Percentiles rank a stretch among this genome's conserved stretches.
These are phyloP conservation scores for Bromus sterilis DNA, from an alignment of 176 grass and related monocot genomes.

Conservation along the genomic window DNA sequence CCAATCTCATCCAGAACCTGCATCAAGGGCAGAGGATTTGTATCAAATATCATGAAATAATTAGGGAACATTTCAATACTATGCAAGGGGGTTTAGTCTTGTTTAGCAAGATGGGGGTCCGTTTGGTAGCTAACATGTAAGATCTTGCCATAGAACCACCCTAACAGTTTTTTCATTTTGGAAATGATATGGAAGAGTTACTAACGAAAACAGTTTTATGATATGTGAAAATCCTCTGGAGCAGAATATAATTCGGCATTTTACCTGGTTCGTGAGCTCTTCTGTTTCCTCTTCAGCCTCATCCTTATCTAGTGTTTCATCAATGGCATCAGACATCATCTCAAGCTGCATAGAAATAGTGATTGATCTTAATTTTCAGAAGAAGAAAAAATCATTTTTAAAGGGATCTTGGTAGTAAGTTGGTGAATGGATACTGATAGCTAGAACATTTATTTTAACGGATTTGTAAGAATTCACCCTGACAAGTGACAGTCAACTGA, in stretches of 20 bases:
- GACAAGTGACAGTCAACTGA: not conserved
- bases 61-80: not conserved
- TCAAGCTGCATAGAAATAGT: constrained; percentile 52
- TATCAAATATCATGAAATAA: not conserved
- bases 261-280: constrained; percentile 98
- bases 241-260: not conserved
- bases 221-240: not conserved
- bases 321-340: constrained; percentile 95
- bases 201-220: not conserved
- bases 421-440: not conserved
- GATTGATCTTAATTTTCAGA: constrained; percentile 8
- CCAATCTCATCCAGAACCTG: constrained; percentile 98
- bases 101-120: not conserved
- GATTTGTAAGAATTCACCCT: not conserved
- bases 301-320: constrained; percentile 98
- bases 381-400: not conserved
- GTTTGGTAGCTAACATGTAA: not conserved
- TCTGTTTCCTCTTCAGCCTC: constrained; percentile 98
- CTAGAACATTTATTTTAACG: not conserved
- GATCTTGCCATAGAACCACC: not conserved
- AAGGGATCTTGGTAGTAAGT: not conserved
- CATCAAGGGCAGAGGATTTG: not conserved
- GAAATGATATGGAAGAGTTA: not conserved
- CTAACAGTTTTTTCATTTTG: not conserved
- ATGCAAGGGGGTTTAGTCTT: not conserved